Conservation (phyloP, 306 rosid species). For the Comarum palustre region DNA sequence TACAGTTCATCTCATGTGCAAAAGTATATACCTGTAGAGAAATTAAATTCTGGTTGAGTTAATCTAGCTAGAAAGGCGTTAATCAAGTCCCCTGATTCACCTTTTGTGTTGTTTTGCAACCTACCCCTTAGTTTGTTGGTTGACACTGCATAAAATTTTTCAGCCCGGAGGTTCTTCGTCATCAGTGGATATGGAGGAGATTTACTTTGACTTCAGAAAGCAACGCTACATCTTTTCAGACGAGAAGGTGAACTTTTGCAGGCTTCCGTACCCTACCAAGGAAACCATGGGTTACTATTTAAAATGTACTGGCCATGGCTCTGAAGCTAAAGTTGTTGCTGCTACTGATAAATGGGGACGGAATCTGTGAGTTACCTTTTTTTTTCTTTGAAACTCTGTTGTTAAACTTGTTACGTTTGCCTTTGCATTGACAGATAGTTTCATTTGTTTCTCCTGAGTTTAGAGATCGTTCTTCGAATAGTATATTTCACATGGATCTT, state of each 20-base stretch:
- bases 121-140: constrained; percentile 20
- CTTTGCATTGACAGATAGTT: not conserved
- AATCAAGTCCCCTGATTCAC: not conserved
- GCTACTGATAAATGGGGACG: constrained; percentile 96
- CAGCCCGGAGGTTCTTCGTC: constrained; percentile 72
- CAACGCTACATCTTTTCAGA: constrained; percentile 75
- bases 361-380: constrained; percentile 66
- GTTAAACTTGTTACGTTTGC: constrained; percentile 14
- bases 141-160: constrained; percentile 12
- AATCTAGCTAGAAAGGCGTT: not conserved
- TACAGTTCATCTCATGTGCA: not conserved
- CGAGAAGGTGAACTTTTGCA: constrained; percentile 70
- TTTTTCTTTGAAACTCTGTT: constrained; percentile 7
- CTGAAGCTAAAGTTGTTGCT: constrained; percentile 75
- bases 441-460: not conserved
- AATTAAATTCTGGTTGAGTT: not conserved
- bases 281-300: constrained; percentile 74
- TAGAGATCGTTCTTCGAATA: not conserved
- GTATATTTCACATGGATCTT: not conserved
- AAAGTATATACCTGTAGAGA: not conserved
- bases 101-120: not conserved
- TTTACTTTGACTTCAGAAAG: constrained; percentile 91
- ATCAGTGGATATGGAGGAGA: constrained; percentile 58
- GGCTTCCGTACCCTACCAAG: constrained; percentile 91
- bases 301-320: constrained; percentile 81